Evolutionary conservation across 2,329 filamentous ascomycete species (phyloP).

Genomic region (Truncatella angustata): DNA sequence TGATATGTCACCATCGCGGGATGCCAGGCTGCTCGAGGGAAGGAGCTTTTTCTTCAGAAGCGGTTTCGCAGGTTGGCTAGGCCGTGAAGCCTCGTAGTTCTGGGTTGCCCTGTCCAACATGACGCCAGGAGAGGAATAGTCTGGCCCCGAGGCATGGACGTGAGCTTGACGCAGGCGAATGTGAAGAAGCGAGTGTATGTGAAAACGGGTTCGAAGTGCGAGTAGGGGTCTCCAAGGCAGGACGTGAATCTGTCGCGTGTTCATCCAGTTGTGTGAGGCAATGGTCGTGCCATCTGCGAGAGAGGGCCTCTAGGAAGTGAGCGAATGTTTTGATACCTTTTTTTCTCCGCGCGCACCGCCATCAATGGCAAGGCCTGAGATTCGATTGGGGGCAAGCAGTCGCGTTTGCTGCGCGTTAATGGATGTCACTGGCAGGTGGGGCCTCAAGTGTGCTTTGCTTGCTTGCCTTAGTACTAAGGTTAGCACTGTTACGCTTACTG

Average conservation of each 20-base stretch:
- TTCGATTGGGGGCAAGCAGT: background rate
- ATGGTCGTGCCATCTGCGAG: background rate
- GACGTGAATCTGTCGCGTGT: slow-evolving; percentile 15
- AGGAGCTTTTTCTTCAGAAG: slow-evolving; percentile 51
- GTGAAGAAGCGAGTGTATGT: background rate
- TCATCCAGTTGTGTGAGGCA: slow-evolving; percentile 15
- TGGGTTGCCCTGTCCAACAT: slow-evolving; percentile 28
- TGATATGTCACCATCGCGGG: slow-evolving; percentile 45
- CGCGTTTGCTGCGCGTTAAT: background rate
- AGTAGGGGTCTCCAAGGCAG: slow-evolving; percentile 21
- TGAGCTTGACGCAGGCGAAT: background rate
- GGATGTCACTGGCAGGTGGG: no score
- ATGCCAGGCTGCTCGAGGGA: slow-evolving; percentile 53
- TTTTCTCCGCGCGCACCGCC: background rate
- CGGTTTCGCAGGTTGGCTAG: slow-evolving; percentile 23
- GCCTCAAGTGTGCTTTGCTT: no score
- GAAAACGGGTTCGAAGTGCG: slow-evolving; percentile 10
- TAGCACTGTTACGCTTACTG: no score
- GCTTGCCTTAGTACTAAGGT: no score
- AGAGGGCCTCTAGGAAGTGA: background rate
- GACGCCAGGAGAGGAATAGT: slow-evolving; percentile 12
- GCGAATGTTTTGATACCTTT: background rate
- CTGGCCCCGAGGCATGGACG: slow-evolving; percentile 12
- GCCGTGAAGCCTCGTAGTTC: slow-evolving; percentile 35
- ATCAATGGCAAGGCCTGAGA: background rate